Evolutionary conservation across 106 monocot genomes (phyloP), one percentile per base, ranked within the genome.

Genomic region (Dendrobium officinale): DNA sequence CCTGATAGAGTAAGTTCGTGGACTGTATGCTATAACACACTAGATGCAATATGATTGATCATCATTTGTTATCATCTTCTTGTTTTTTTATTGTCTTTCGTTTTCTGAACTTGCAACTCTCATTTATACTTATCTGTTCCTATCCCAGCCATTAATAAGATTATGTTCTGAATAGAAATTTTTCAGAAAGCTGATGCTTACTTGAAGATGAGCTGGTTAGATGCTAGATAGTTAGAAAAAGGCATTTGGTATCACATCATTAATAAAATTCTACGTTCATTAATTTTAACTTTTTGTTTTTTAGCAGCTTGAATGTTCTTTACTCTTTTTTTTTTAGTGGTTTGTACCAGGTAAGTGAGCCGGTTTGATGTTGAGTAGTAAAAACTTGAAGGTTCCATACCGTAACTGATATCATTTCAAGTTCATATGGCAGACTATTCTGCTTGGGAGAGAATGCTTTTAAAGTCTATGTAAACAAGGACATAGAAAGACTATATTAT

Each of bases 1-100:
- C 92, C 95, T 79, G 92, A 87, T 37, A 86, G 82, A 77, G 95
- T 95, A 90, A 86, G 92, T 87, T 48, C 17, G 5, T 74, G 43
- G 19, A 16, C 74, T 42, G 19, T 44, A 42, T 17, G 43, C 9
- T 70, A n/a, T 27, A 44, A 44, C 43, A 44, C 43, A 43, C 43
- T 7, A 42, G 19, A 43, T 74, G 43, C 9, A 7, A n/a, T 11
- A n/a, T 44, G 19, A 74, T 74, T 74, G 74, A 74, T 19, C 9
- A 3, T 3, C 43, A 43, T 74, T 44, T 74, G 5, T 19, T 74
- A 43, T 74, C 41, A 74, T 43, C 37, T 70, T 68, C 3, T 42
- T 42, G 8, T 42, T 15, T 26, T 33, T 73, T 73, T 73, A 20
- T 20, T 17, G 17, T 40, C 9, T 42, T 72, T 72, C 72, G 9